Conservation (phyloP, 2,329 filamentous ascomycete species). For the Acrodontium crateriforme region DNA sequence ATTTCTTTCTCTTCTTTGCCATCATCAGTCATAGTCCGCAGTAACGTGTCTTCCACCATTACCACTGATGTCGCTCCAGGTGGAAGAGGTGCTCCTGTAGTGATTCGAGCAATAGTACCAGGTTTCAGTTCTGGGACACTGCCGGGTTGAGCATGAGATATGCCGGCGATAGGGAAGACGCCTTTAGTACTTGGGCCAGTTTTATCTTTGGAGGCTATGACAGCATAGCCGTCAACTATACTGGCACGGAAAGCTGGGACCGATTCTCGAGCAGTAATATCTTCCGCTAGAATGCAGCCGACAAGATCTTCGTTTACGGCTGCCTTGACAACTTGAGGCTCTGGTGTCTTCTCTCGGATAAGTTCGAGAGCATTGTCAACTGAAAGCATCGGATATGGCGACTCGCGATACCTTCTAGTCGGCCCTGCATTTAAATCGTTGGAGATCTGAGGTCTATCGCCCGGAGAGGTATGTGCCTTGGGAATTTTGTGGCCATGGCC, state of each 20-base stretch:
- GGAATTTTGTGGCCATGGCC: constrained; percentile 38
- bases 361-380: constrained; percentile 66
- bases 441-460: constrained; percentile 39
- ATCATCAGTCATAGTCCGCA: constrained; percentile 63
- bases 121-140: constrained; percentile 50
- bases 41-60: constrained; percentile 87
- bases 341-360: constrained; percentile 60
- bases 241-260: constrained; percentile 91
- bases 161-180: constrained; percentile 68
- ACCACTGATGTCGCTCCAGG: constrained; percentile 80
- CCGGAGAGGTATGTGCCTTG: constrained; percentile 57
- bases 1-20: constrained; percentile 75
- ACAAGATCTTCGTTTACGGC: constrained; percentile 54
- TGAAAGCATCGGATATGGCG: constrained; percentile 82
- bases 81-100: constrained; percentile 83
- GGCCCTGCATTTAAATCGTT: constrained; percentile 47
- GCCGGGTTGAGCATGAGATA: constrained; percentile 72
- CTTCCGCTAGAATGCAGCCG: constrained; percentile 67
- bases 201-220: constrained; percentile 42
- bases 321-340: constrained; percentile 40
- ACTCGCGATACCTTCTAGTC: constrained; percentile 62
- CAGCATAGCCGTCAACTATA: constrained; percentile 92
- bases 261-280: constrained; percentile 64
- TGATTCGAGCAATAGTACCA: constrained; percentile 78
- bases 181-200: constrained; percentile 51